Conservation (phyloP, 2,329 filamentous ascomycete species). For the Thelonectria olida region DNA sequence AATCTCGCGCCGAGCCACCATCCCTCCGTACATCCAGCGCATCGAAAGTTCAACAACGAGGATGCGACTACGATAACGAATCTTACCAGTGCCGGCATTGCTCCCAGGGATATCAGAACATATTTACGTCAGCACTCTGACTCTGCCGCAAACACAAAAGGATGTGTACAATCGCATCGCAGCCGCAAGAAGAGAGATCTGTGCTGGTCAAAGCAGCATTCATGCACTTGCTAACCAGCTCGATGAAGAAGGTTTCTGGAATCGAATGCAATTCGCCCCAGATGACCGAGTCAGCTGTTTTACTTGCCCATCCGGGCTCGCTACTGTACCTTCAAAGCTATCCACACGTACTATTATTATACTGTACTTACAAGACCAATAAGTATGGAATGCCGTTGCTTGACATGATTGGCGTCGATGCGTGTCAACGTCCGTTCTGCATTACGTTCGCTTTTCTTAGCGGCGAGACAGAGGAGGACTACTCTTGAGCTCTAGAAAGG, state of each 20-base stretch:
- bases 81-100: constrained; percentile 19
- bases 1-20: constrained; percentile 17
- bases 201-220: constrained; percentile 30
- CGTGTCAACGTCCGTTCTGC: too few species aligned
- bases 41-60: constrained; percentile 8
- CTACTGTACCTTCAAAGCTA: too few species aligned
- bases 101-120: constrained; percentile 25
- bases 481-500: too few species aligned
- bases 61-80: constrained; percentile 13
- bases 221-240: constrained; percentile 30
- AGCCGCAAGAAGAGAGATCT: constrained; percentile 17
- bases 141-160: constrained; percentile 27
- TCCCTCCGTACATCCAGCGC: constrained; percentile 14
- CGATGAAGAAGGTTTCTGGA: constrained; percentile 28
- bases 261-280: constrained; percentile 24
- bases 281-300: too few species aligned
- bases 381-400: too few species aligned
- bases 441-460: too few species aligned
- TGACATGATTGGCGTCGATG: too few species aligned
- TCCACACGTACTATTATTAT: too few species aligned
- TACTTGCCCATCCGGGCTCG: too few species aligned
- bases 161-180: constrained; percentile 34
- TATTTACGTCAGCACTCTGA: constrained; percentile 23
- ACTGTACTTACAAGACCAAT: too few species aligned
- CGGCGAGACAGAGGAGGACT: too few species aligned